Evolutionary conservation across 2,329 filamentous ascomycete genomes (phyloP).

Genomic region (Pseudocercospora macadamiae): DNA sequence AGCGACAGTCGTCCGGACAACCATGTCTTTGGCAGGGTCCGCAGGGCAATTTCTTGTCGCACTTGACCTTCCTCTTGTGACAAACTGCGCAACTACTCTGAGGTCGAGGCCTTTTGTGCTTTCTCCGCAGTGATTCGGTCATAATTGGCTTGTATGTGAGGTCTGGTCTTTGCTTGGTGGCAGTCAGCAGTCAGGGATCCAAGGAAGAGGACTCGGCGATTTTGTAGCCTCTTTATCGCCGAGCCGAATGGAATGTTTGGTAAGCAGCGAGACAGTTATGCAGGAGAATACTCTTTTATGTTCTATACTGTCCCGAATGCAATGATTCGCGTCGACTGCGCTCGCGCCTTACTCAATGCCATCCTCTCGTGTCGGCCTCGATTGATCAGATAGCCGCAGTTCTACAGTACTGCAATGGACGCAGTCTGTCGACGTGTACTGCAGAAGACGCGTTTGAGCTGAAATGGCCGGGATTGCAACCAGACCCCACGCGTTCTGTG

Average conservation of each 20-base stretch:
- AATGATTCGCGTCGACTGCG: too few species aligned
- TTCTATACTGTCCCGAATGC: too few species aligned
- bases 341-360: too few species aligned
- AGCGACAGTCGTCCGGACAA: conserved; percentile 16
- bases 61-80: conserved; percentile 16
- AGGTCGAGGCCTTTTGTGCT: conserved; percentile 18
- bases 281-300: too few species aligned
- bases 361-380: too few species aligned
- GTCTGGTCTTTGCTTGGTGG: too few species aligned
- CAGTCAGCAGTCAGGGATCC: background rate
- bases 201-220: background rate
- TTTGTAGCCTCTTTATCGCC: background rate
- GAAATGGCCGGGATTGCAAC: too few species aligned
- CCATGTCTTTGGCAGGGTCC: conserved; percentile 20
- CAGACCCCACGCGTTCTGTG: too few species aligned
- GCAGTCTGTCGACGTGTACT: too few species aligned
- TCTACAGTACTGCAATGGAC: too few species aligned
- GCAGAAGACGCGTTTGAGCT: too few species aligned
- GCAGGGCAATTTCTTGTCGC: conserved; percentile 19
- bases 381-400: too few species aligned
- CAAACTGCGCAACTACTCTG: conserved; percentile 21
- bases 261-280: background rate
- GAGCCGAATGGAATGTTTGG: background rate
- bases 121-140: conserved; percentile 12
- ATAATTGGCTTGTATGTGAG: background rate